Conservation (phyloP, 768 basidiomycete genomes). For the Chalciporus chontae region DNA sequence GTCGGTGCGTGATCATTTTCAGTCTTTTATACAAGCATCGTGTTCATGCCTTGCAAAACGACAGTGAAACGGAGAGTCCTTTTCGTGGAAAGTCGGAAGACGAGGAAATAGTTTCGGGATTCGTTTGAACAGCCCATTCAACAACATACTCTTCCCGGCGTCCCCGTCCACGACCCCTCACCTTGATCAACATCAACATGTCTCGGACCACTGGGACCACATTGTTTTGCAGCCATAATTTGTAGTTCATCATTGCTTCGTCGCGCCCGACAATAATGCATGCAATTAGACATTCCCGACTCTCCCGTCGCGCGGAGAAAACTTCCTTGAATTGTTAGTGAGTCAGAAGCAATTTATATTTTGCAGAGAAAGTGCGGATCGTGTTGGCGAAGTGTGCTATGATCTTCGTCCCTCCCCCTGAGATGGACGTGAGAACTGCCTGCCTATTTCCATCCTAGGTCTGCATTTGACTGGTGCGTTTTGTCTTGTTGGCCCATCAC, state of each 20-base stretch:
- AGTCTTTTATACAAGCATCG: background rate
- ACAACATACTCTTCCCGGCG: background rate
- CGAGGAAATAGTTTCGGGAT: conserved; percentile 45
- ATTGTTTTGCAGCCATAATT: background rate
- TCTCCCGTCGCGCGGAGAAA: background rate
- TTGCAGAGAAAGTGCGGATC: background rate
- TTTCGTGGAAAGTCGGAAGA: conserved; percentile 78
- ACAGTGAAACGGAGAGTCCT: conserved; percentile 69
- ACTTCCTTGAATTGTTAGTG: too few relatives aligned
- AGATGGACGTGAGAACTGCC: background rate
- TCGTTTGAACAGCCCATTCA: background rate
- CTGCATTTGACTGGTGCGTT: too few relatives aligned
- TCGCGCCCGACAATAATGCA: background rate
- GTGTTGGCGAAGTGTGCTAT: too few relatives aligned
- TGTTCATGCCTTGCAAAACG: background rate
- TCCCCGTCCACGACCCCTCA: too few relatives aligned
- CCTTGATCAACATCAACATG: too few relatives aligned
- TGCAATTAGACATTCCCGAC: background rate
- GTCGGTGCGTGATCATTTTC: conserved; percentile 48
- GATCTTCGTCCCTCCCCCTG: too few relatives aligned
- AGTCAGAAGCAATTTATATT: too few relatives aligned
- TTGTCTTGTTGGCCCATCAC: background rate
- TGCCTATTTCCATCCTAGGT: background rate
- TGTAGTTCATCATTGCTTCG: background rate
- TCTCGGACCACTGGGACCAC: too few relatives aligned